Evolutionary conservation across 306 rosid genomes (phyloP).

Genomic region (Trifolium fragiferum): DNA sequence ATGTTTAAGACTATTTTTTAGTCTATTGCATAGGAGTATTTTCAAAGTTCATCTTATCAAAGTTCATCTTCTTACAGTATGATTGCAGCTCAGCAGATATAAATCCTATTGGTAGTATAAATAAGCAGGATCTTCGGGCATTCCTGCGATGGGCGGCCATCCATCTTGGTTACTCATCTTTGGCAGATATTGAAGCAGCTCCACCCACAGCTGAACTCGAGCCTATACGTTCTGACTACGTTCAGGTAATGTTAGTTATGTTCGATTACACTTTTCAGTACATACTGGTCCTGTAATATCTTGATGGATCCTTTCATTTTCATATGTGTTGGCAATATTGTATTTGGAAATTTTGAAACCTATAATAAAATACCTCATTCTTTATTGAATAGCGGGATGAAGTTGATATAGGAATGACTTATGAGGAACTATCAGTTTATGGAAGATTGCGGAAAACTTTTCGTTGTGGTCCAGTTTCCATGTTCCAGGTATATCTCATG

Average conservation of each 20-base stretch:
- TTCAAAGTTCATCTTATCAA: too few species aligned
- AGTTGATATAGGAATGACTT: too few species aligned
- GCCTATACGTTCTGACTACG: slow-evolving; percentile 89
- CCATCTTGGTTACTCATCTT: slow-evolving; percentile 81
- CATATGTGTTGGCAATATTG: too few species aligned
- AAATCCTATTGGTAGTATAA: slow-evolving; percentile 93
- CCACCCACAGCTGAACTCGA: slow-evolving; percentile 99
- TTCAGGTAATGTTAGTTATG: slow-evolving; percentile 70
- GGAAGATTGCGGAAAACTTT: too few species aligned
- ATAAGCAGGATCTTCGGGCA: slow-evolving; percentile 87
- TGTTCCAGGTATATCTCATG: too few species aligned
- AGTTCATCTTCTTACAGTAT: slow-evolving; percentile 57
- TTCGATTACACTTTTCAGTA: slow-evolving; percentile 6
- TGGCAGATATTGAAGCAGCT: slow-evolving; percentile 92
- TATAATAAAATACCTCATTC: too few species aligned
- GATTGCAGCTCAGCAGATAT: slow-evolving; percentile 97
- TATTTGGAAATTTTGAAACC: too few species aligned
- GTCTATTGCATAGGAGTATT: too few species aligned
- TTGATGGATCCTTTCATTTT: slow-evolving; percentile 7
- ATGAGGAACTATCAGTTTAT: too few species aligned
- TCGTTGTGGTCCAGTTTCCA: too few species aligned
- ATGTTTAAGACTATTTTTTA: slow-evolving; percentile 2
- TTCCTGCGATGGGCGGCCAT: slow-evolving; percentile 89
- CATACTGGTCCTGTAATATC: slow-evolving; percentile 17
- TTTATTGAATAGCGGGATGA: too few species aligned